A percentile compares a stretch with the other conserved stretches of the same genome.
Evolutionary conservation across 495 filamentous ascomycete species (phyloP).

Genomic region (Neurospora sp.): DNA sequence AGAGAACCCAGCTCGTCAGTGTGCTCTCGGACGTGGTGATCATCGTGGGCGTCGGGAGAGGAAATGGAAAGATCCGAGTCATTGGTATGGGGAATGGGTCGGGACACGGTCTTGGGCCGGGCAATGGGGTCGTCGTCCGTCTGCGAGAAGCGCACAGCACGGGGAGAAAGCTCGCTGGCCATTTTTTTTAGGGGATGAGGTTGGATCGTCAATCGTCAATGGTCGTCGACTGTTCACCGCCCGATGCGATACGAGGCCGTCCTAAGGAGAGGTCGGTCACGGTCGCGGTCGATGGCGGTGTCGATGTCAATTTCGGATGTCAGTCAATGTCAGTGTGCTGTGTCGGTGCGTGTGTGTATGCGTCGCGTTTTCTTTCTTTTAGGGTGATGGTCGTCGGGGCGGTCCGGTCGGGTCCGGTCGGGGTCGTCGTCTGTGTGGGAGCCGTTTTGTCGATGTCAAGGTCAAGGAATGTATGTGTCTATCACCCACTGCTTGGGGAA

Average conservation of each 20-base stretch:
- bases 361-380: background rate
- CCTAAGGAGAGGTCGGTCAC: background rate
- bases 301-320: background rate
- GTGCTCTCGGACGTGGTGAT: constrained; percentile 35
- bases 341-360: background rate
- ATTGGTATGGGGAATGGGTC: constrained; percentile 37
- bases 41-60: constrained; percentile 48
- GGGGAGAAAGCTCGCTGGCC: constrained; percentile 37
- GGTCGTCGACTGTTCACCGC: background rate
- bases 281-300: background rate
- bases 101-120: constrained; percentile 24
- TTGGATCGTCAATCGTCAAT: background rate
- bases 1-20: constrained; percentile 36
- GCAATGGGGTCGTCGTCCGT: constrained; percentile 23
- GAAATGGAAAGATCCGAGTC: constrained; percentile 58
- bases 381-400: background rate
- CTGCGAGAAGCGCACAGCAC: constrained; percentile 42
- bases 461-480: background rate
- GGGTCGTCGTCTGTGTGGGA: background rate
- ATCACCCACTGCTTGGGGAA: constrained; percentile 7
- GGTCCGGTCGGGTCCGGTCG: background rate
- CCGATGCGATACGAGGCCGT: background rate
- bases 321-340: background rate
- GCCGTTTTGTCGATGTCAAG: background rate
- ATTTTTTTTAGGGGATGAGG: constrained; percentile 7